phyloP scores from a whole-genome alignment of 2,329 filamentous ascomycete genomes.

The Diaporthe australafricana region DNA sequence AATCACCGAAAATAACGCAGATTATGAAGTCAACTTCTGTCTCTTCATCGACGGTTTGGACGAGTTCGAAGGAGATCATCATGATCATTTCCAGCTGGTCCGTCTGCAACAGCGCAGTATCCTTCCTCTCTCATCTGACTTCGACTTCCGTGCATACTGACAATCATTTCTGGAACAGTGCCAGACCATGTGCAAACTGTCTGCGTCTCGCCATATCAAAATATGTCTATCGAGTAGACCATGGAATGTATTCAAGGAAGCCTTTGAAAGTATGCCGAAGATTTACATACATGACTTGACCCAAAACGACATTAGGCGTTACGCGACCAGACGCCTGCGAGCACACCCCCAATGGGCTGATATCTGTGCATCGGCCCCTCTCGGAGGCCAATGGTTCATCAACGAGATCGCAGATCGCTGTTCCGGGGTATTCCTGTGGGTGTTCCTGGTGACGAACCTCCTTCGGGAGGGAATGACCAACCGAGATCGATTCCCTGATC shows the following conservation, averaged over 20 bases:
- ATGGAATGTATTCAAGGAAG: neutral
- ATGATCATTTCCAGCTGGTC: neutral
- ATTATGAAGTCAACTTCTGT: neutral
- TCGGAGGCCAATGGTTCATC: neutral
- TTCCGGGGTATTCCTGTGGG: conserved; percentile 4
- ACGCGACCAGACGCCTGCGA: neutral
- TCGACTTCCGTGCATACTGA: neutral
- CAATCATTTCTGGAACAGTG: neutral
- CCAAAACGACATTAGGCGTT: neutral
- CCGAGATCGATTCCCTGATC: neutral
- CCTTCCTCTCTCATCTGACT: neutral
- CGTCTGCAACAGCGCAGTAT: no score
- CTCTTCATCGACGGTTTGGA: conserved; percentile 10
- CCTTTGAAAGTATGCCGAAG: neutral
- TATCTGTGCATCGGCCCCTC: neutral
- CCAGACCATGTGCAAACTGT: neutral
- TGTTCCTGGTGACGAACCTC: neutral
- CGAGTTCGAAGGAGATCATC: neutral
- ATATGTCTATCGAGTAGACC: conserved; percentile 6
- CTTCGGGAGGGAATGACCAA: neutral
- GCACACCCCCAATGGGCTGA: neutral
- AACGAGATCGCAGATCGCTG: neutral
- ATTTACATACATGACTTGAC: neutral
- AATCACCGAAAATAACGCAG: neutral
- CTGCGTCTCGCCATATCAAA: neutral